A percentile compares a stretch with the other conserved stretches of the same genome.
phyloP scores from a whole-genome alignment of 1,284 basidiomycete genomes.

The Ustilago esculenta region DNA sequence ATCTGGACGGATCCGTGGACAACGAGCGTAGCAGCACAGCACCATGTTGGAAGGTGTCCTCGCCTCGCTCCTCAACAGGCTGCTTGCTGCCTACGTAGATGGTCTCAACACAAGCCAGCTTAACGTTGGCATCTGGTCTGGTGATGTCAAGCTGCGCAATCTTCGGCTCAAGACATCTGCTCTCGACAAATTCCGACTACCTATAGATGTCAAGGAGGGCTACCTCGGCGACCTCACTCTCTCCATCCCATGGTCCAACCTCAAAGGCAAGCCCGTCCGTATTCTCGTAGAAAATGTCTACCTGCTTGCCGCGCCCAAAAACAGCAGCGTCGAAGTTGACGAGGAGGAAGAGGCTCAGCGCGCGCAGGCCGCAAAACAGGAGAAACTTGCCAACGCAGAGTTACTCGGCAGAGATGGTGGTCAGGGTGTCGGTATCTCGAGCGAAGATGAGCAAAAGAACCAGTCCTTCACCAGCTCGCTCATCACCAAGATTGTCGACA shows the following conservation, averaged over 20 bases:
- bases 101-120: conserved; percentile 94
- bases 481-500: conserved; percentile 91
- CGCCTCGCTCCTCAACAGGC: conserved; percentile 74
- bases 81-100: conserved; percentile 94
- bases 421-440: conserved; percentile 39
- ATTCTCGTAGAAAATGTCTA: conserved; percentile 94
- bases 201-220: conserved; percentile 92
- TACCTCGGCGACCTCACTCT: conserved; percentile 91
- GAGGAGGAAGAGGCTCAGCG: conserved; percentile 85
- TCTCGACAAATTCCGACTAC: conserved; percentile 93
- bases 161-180: conserved; percentile 91
- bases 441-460: conserved; percentile 77
- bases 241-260: conserved; percentile 93
- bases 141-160: conserved; percentile 81
- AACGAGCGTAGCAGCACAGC: background rate
- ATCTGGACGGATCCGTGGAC: too few species aligned
- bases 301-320: conserved; percentile 87
- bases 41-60: conserved; percentile 66
- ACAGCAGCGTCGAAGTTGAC: conserved; percentile 76
- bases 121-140: conserved; percentile 92
- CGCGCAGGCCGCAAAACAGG: conserved; percentile 85
- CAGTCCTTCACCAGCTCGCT: conserved; percentile 85
- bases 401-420: conserved; percentile 71
- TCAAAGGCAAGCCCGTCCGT: conserved; percentile 92
- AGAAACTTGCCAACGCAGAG: conserved; percentile 88